Percentiles rank a stretch among this genome's conserved stretches.
These are phyloP conservation scores for Ilex asprella DNA, from an alignment of 257 asterid species.

Conservation along the genomic window DNA sequence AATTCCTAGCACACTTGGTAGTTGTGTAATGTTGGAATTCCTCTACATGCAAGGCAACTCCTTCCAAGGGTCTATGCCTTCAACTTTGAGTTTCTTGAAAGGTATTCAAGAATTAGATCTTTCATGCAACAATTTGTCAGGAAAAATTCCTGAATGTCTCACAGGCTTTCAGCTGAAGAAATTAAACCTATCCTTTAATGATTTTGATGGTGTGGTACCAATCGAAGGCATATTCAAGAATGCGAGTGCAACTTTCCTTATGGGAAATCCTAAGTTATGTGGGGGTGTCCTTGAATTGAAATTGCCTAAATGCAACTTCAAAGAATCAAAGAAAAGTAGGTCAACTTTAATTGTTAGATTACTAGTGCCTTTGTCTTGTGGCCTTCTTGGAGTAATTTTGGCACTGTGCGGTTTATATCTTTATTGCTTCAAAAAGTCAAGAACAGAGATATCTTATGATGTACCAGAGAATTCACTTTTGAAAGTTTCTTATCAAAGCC, in stretches of 20 bases:
- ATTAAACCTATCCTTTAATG: constrained; percentile 24
- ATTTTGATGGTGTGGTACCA: constrained; percentile 14
- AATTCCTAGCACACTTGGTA: constrained; percentile 17
- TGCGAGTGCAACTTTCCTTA: neutral
- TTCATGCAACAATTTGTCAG: constrained; percentile 21
- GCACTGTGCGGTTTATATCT: neutral
- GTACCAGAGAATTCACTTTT: neutral
- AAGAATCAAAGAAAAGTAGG: neutral
- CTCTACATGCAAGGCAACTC: constrained; percentile 12
- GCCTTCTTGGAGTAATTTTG: neutral
- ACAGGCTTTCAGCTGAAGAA: neutral
- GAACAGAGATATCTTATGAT: neutral
- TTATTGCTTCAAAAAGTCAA: neutral
- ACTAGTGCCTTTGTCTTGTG: neutral
- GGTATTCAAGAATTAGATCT: constrained; percentile 21
- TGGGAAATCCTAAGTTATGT: neutral
- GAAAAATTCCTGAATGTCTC: constrained; percentile 17
- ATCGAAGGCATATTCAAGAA: neutral
- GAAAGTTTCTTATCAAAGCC: constrained; percentile 12
- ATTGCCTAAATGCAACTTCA: neutral
- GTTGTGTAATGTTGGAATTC: constrained; percentile 1
- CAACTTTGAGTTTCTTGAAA: constrained; percentile 16
- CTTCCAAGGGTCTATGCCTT: constrained; percentile 16
- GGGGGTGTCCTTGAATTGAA: neutral
- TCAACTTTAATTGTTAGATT: neutral